Evolutionary conservation across 306 rosid genomes (phyloP).

Genomic region (Purshia tridentata): DNA sequence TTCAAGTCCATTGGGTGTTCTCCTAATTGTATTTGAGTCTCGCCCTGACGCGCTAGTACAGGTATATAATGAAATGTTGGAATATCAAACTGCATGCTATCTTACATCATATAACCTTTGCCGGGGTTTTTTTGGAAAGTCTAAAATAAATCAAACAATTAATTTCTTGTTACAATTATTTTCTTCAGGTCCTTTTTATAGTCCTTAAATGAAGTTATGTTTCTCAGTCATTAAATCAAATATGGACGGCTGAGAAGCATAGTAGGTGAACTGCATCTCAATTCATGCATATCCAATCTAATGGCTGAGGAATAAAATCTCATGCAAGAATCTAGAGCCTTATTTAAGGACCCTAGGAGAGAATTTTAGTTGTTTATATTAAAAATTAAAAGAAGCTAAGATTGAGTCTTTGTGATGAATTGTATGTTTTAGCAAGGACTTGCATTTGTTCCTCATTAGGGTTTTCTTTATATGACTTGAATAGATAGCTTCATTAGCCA

Average conservation of each 20-base stretch:
- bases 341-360: background rate
- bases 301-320: background rate
- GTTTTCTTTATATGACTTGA: conserved; percentile 26
- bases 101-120: background rate
- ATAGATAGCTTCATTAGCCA: conserved; percentile 95
- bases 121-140: background rate
- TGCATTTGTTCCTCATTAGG: conserved; percentile 20
- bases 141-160: background rate
- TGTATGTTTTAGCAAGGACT: background rate
- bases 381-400: background rate
- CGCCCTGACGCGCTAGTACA: conserved; percentile 97
- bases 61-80: conserved; percentile 42
- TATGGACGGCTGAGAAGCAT: conserved; percentile 11
- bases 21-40: conserved; percentile 90
- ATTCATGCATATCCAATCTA: background rate
- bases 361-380: background rate
- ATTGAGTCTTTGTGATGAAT: background rate
- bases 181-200: too few species aligned
- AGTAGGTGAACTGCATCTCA: background rate
- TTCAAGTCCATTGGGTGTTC: conserved; percentile 92
- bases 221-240: background rate
- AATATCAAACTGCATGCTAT: conserved; percentile 8
- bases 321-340: background rate
- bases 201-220: too few species aligned
- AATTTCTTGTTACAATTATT: too few species aligned